Evolutionary conservation across 2,329 filamentous ascomycete species (phyloP), one percentile per base, ranked within the genome.

Genomic region (Ophiostoma himal-ulmi): DNA sequence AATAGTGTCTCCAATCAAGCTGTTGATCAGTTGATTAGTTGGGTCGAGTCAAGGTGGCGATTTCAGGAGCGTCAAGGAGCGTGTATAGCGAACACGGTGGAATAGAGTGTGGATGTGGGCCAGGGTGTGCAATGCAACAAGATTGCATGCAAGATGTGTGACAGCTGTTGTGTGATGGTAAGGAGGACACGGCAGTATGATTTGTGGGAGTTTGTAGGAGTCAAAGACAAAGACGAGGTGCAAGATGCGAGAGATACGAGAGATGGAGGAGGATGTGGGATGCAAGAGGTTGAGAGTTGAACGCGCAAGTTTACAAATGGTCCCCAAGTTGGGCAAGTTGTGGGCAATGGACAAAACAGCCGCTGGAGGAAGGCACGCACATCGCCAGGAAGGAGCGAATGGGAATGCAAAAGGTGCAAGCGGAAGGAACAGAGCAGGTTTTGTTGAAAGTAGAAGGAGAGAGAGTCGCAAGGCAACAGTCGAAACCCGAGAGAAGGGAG

Each of bases 91-190:
- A 26, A 22, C 52, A 26, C 8, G 52, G 52, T n/a, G 52, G 30
- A 7, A 26, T 22, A 22, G n/a, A 48, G 14, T 48, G 52, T 57
- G 52, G 52, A 57, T 44, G 52, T 22, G 11, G n/a, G 52, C 22
- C 52, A 26, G 52, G 52, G 52, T 57, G n/a, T 57, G n/a, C 11
- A 26, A 57, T 26, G 52, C 52, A 22, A 57, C 30, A 57, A 57
- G 52, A 57, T 57, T 57, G 52, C n/a, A 57, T 57, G 52, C 52
- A 6, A 57, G 39, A 44, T 44, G 39, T 22, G 52, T 57, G 52
- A 54, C 52, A 57, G 52, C 52, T 57, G 52, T 8, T 57, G 52
- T 57, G 22, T 26, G 11, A 57, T 22, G 52, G 44, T 17, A 48
- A n/a, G 44, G 20, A 57, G 22, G 6, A 22, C 6, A 22, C n/a